phyloP scores from a whole-genome alignment of 345 rosid genomes.

The Triadica sebifera region DNA sequence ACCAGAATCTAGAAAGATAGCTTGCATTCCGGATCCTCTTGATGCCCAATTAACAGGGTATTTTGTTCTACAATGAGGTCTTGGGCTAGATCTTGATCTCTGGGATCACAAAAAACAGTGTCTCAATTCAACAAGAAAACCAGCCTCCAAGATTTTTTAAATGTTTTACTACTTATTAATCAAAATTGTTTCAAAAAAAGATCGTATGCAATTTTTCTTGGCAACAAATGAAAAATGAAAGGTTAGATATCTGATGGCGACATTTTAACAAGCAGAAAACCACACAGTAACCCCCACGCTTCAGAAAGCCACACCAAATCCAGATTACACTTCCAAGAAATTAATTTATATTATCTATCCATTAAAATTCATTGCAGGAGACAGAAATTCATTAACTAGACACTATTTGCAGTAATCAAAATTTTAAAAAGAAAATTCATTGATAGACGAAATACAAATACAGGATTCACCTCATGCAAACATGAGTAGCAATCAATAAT shows the following conservation, averaged over 20 bases:
- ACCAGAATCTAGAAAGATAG: constrained; percentile 65
- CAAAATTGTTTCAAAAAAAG: background rate
- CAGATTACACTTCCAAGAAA: background rate
- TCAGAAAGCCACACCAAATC: background rate
- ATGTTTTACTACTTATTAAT: background rate
- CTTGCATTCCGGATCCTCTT: constrained; percentile 72
- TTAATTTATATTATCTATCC: too few species aligned
- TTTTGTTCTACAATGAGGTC: constrained; percentile 20
- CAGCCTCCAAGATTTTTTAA: too few species aligned
- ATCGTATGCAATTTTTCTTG: too few species aligned
- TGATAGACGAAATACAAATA: background rate
- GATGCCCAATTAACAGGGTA: constrained; percentile 23
- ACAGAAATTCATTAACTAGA: too few species aligned
- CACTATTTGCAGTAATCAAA: too few species aligned
- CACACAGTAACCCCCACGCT: background rate
- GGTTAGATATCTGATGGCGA: background rate
- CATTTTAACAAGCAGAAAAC: background rate
- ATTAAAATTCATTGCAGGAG: too few species aligned
- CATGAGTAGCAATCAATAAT: background rate
- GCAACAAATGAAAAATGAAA: too few species aligned
- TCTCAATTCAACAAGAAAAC: background rate
- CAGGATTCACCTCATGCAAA: background rate
- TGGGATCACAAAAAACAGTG: background rate
- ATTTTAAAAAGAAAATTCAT: background rate
- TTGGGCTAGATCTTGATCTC: constrained; percentile 26